A percentile compares a stretch with the other conserved stretches of the same genome.
Conservation (phyloP, 352 stramenopile species). For the Globisporangium heterothallicum region DNA sequence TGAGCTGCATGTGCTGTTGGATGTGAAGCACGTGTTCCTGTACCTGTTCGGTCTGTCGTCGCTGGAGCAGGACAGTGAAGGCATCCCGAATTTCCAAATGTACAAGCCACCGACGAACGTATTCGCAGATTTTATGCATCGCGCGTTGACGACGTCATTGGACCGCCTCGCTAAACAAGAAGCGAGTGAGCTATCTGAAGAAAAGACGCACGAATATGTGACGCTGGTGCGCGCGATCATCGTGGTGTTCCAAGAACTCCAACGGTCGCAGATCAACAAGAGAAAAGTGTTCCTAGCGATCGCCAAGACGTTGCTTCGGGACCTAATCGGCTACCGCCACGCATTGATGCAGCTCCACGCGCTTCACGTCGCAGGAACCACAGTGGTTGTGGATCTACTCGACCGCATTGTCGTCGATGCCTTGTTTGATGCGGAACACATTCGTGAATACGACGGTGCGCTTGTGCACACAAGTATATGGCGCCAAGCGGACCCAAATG, state of each 20-base stretch:
- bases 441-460: constrained; percentile 65
- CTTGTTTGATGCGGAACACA: constrained; percentile 72
- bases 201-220: constrained; percentile 23
- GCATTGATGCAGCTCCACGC: constrained; percentile 24
- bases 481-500: constrained; percentile 9
- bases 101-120: constrained; percentile 81
- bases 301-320: constrained; percentile 68
- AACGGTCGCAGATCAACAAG: constrained; percentile 84
- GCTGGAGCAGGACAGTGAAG: neutral
- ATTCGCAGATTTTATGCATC: constrained; percentile 65
- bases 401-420: constrained; percentile 64
- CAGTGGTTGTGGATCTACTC: constrained; percentile 25
- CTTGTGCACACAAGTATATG: constrained; percentile 36
- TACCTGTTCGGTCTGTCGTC: constrained; percentile 58
- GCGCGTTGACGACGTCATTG: constrained; percentile 28
- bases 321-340: constrained; percentile 54
- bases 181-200: too few species aligned
- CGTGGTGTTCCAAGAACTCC: constrained; percentile 71
- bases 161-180: constrained; percentile 4
- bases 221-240: constrained; percentile 43
- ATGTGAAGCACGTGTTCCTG: constrained; percentile 57
- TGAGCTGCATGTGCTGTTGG: constrained; percentile 26
- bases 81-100: constrained; percentile 53
- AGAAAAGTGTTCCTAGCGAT: constrained; percentile 83
- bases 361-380: constrained; percentile 10